phyloP scores from a whole-genome alignment of 176 grass and related monocot genomes.

The Metroxylon sagu region DNA sequence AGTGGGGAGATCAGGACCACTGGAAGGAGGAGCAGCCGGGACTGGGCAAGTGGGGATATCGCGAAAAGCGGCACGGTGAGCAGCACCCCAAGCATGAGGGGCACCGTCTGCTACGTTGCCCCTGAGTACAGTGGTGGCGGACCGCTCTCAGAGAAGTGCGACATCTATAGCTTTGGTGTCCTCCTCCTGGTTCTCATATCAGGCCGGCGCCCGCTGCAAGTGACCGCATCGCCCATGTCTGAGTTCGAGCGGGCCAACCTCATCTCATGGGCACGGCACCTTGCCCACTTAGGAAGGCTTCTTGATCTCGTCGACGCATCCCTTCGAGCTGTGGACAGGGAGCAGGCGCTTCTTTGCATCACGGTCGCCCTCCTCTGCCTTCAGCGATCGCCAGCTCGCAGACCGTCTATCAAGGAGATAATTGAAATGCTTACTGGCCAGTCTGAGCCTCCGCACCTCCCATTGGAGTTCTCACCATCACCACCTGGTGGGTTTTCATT shows the following conservation, averaged over 20 bases:
- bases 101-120: constrained; percentile 94
- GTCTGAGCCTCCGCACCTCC: constrained; percentile 63
- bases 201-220: constrained; percentile 74
- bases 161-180: constrained; percentile 94
- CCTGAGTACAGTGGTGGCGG: constrained; percentile 79
- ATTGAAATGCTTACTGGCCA: constrained; percentile 62
- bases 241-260: constrained; percentile 92
- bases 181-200: constrained; percentile 79
- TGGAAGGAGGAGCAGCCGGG: constrained; percentile 60
- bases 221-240: constrained; percentile 70
- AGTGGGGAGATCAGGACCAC: constrained; percentile 50
- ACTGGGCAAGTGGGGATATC: constrained; percentile 19
- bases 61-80: constrained; percentile 28
- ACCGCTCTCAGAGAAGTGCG: constrained; percentile 90
- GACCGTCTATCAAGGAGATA: constrained; percentile 64
- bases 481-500: constrained; percentile 68
- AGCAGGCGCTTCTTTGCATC: constrained; percentile 76
- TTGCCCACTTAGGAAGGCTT: constrained; percentile 61
- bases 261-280: constrained; percentile 83
- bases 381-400: constrained; percentile 55
- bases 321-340: constrained; percentile 52
- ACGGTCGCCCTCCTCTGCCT: constrained; percentile 83
- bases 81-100: constrained; percentile 96
- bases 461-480: constrained; percentile 71
- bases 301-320: constrained; percentile 78